Conservation (phyloP, 345 rosid genomes). For the Eucalyptus leucophloia region DNA sequence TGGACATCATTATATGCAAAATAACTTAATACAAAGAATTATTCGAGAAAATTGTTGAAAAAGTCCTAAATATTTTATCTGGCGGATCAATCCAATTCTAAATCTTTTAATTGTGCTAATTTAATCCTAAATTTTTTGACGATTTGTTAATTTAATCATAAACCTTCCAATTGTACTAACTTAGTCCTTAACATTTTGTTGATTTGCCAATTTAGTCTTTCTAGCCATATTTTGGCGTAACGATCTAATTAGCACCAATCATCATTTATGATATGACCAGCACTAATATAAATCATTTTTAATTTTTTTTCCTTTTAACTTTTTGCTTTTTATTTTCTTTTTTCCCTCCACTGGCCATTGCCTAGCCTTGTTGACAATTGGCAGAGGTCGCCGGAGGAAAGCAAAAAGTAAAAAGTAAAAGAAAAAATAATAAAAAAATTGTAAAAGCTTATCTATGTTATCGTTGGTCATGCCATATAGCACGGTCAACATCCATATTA, state of each 20-base stretch:
- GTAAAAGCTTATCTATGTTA: no score
- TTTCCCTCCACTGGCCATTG: background rate
- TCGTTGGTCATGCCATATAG: no score
- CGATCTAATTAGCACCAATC: background rate
- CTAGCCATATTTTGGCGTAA: background rate
- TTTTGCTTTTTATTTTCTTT: accelerated
- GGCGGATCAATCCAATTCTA: background rate
- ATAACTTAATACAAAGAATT: background rate
- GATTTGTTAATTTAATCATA: background rate
- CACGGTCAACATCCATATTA: no score
- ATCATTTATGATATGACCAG: accelerated
- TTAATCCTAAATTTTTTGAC: background rate
- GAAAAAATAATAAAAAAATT: no score
- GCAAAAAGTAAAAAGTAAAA: background rate
- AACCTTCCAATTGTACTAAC: background rate
- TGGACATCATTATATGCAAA: background rate
- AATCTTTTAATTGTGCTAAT: background rate
- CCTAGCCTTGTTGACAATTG: background rate
- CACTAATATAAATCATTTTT: background rate
- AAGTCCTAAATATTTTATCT: background rate
- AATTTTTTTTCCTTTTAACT: background rate
- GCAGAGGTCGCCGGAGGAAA: background rate
- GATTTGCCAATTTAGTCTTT: background rate
- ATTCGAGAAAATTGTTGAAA: background rate
- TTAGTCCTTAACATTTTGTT: background rate